Base-by-base conservation (phyloP, 73 alveolate genomes). In the Paramecium tetraurelia region DNA sequence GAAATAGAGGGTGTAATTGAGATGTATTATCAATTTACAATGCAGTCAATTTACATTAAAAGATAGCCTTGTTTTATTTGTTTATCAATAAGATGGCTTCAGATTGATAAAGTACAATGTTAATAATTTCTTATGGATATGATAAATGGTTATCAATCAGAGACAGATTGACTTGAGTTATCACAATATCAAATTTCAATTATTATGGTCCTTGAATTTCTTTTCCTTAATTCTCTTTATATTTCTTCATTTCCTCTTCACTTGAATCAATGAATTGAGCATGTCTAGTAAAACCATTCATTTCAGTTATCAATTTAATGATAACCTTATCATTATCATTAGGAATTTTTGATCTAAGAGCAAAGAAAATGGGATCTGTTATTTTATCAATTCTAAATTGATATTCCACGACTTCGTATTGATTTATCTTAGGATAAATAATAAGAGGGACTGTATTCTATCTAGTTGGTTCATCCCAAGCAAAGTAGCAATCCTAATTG, bases 231-330 rank as follows among this genome's bases (percentile, higher is more conserved):
- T 36, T 72, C 63, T 72, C 33, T 72, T 72, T 40, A 38, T 72
- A 33, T 72, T 41, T 43, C 40, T 31, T 5, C n/a, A 63, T 27
- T 63, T 72, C 86, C 9, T 72, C 86, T 72, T 36, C 59, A 16
- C n/a, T 72, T 36, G 86, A 72, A 72, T 72, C 86, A 3, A 21
- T 14, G 18, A 72, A 72, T 72, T 36, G 6, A 35, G 59, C 38
- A 72, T 72, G 86, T 18, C 59, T 72, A 16, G 86, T 72, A 33
- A 33, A 72, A 18, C 86, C 59, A 29, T 72, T 43, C 33, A 72
- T 72, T 8, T 72, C 59, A 36, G 46, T 72, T 14, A 12, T 22
- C 31, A 36, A 36, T 72, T 38, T 72, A 5, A 72, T 3, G 4
- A 35, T 5, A 4, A 72, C 35, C n/a, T 38, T 36, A 4, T 40